Conservation (phyloP, 2,329 filamentous ascomycete genomes). For the Sporothrix pallida region DNA sequence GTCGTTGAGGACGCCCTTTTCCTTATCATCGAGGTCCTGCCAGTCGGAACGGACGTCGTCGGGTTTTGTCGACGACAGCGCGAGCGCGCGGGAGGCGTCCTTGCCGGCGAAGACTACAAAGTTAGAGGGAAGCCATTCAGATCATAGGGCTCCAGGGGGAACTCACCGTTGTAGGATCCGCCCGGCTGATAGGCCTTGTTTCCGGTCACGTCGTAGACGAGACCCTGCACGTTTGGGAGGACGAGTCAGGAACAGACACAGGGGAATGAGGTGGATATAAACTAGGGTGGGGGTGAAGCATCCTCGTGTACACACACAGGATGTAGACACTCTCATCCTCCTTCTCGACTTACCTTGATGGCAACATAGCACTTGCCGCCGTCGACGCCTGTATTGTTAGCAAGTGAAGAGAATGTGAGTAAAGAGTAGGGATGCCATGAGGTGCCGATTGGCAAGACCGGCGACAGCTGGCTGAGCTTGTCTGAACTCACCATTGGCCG, state of each 20-base stretch:
- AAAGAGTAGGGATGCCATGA: too few species aligned
- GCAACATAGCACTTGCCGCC: conserved; percentile 71
- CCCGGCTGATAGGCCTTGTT: conserved; percentile 85
- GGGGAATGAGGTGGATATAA: not conserved
- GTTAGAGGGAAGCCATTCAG: not conserved
- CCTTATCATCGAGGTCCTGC: conserved; percentile 80
- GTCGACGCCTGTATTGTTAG: conserved; percentile 60
- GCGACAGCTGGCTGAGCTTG: not conserved
- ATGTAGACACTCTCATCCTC: not conserved
- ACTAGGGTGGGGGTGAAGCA: not conserved
- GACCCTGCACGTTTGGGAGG: conserved; percentile 64
- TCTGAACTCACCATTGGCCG: conserved; percentile 74
- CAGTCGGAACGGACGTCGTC: conserved; percentile 85
- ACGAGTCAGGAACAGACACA: conserved; percentile 9
- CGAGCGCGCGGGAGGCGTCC: conserved; percentile 91
- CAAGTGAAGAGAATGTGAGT: not conserved
- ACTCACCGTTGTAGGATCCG: conserved; percentile 82
- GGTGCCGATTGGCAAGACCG: too few species aligned
- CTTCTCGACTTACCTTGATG: conserved; percentile 62
- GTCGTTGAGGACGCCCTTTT: conserved; percentile 83
- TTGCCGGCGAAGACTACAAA: conserved; percentile 87
- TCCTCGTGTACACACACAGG: not conserved
- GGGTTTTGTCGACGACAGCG: conserved; percentile 80
- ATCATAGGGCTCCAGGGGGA: too few species aligned
- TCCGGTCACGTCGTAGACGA: conserved; percentile 90